phyloP scores from a whole-genome alignment of 768 basidiomycete species.

The Galerina marginata region DNA sequence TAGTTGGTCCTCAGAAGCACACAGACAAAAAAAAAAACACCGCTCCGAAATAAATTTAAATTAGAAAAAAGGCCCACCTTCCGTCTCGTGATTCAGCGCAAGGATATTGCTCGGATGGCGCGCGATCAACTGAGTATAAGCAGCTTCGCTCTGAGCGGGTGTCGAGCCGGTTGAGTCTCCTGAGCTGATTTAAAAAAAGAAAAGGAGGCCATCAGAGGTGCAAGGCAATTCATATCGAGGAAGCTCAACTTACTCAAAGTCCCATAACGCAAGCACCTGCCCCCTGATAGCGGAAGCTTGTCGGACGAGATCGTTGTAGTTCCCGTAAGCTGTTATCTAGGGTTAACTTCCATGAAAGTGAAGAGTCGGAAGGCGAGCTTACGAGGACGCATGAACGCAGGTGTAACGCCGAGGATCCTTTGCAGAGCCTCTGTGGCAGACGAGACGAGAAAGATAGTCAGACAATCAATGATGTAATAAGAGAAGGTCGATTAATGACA shows the following conservation, averaged over 20 bases:
- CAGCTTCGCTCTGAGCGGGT: slow-evolving; percentile 33
- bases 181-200: slow-evolving; percentile 29
- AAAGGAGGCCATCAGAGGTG: neutral
- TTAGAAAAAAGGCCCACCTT: slow-evolving; percentile 25
- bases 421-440: slow-evolving; percentile 41
- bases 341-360: neutral
- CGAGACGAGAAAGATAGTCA: neutral
- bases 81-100: slow-evolving; percentile 48
- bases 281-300: slow-evolving; percentile 39
- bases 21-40: neutral
- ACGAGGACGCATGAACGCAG: slow-evolving; percentile 57
- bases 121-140: slow-evolving; percentile 34
- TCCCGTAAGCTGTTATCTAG: slow-evolving; percentile 43
- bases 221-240: neutral
- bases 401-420: slow-evolving; percentile 46
- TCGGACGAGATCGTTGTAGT: slow-evolving; percentile 52
- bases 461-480: neutral
- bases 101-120: slow-evolving; percentile 41
- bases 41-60: neutral
- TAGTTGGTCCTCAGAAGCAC: neutral
- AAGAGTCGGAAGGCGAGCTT: slow-evolving; percentile 12
- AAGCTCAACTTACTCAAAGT: slow-evolving; percentile 36
- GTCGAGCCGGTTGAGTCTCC: slow-evolving; percentile 44
- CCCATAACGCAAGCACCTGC: slow-evolving; percentile 46
- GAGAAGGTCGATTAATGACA: neutral